phyloP scores from a whole-genome alignment of 2,329 filamentous ascomycete species.

The Talaromyces albobiverticillius region DNA sequence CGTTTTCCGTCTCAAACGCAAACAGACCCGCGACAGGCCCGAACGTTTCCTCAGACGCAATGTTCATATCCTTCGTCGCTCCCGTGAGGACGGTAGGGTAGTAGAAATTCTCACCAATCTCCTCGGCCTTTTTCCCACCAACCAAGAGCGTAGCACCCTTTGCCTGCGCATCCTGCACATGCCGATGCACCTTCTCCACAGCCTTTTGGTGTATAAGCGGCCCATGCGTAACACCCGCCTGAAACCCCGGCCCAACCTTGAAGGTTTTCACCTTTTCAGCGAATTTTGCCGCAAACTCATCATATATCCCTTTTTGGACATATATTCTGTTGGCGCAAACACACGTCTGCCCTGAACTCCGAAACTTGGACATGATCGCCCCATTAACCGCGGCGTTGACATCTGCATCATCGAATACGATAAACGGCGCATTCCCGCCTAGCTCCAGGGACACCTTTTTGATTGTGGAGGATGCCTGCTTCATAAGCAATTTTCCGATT shows the following conservation, averaged over 20 bases:
- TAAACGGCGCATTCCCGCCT: slow-evolving; percentile 38
- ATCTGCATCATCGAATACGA: slow-evolving; percentile 6
- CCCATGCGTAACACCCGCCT: slow-evolving; percentile 45
- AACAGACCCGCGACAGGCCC: slow-evolving; percentile 89
- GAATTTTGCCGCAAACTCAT: neutral
- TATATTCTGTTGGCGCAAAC: slow-evolving; percentile 5
- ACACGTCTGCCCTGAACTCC: slow-evolving; percentile 3
- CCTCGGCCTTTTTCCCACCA: slow-evolving; percentile 70
- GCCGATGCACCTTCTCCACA: slow-evolving; percentile 71
- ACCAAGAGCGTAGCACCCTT: slow-evolving; percentile 73
- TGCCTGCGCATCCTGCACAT: slow-evolving; percentile 73
- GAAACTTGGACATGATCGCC: slow-evolving; percentile 47
- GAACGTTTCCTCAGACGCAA: slow-evolving; percentile 88
- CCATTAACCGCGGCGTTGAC: neutral
- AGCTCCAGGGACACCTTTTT: slow-evolving; percentile 43
- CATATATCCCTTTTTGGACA: neutral
- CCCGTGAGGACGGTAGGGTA: slow-evolving; percentile 84
- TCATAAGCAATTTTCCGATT: slow-evolving; percentile 5
- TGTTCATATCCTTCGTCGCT: slow-evolving; percentile 79
- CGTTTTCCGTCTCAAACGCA: slow-evolving; percentile 80
- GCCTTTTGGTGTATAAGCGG: slow-evolving; percentile 73
- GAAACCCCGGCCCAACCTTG: slow-evolving; percentile 46
- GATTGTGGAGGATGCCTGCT: slow-evolving; percentile 27
- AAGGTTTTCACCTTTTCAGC: slow-evolving; percentile 26
- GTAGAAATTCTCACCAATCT: slow-evolving; percentile 82